phyloP scores from a whole-genome alignment of 768 basidiomycete genomes.

The Neoboletus subvelutipes region DNA sequence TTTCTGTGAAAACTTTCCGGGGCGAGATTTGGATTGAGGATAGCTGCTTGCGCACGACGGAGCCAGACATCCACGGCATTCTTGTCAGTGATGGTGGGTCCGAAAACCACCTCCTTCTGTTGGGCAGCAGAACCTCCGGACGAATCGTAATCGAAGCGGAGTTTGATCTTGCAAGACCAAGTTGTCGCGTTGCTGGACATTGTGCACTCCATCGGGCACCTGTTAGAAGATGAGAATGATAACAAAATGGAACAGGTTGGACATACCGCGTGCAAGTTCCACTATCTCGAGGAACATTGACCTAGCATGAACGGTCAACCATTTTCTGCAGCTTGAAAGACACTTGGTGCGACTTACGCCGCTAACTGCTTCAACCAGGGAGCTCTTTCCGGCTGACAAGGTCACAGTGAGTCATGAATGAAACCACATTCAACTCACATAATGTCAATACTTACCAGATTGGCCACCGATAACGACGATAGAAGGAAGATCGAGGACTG shows the following conservation, averaged over 20 bases:
- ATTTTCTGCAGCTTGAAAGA: neutral
- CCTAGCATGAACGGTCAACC: constrained; percentile 33
- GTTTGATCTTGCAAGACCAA: constrained; percentile 47
- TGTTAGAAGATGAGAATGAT: constrained; percentile 16
- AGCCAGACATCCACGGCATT: constrained; percentile 40
- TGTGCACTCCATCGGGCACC: constrained; percentile 55
- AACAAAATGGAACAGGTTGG: neutral
- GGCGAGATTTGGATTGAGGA: constrained; percentile 33
- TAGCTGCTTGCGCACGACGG: constrained; percentile 47
- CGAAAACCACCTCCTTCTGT: constrained; percentile 25
- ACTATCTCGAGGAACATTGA: constrained; percentile 59
- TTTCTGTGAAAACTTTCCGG: constrained; percentile 23
- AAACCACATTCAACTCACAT: neutral
- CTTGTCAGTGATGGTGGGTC: constrained; percentile 31
- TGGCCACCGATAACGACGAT: constrained; percentile 58
- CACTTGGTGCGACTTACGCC: constrained; percentile 38
- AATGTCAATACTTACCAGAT: constrained; percentile 40
- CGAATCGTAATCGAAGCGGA: constrained; percentile 36
- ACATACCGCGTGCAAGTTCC: constrained; percentile 57
- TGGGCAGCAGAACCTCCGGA: constrained; percentile 23
- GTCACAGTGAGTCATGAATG: neutral
- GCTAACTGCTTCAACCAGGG: constrained; percentile 56
- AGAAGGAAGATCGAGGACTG: constrained; percentile 46
- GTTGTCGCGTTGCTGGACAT: constrained; percentile 40
- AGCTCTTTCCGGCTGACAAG: constrained; percentile 55